These are phyloP conservation scores for Fraxinus ornus DNA, from an alignment of 305 asterid genomes.

Conservation along the genomic window DNA sequence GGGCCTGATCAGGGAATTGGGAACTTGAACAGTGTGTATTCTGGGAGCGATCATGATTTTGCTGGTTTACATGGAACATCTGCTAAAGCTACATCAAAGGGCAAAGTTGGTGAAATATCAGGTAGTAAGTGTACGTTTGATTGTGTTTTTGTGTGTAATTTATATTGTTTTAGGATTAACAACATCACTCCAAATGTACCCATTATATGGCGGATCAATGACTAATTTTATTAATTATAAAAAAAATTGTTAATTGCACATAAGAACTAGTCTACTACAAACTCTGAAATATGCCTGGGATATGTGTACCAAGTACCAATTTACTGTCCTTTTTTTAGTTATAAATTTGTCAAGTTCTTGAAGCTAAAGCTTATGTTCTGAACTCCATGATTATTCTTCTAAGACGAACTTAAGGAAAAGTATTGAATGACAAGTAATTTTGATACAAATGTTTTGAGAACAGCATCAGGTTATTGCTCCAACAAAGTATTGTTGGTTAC, in stretches of 20 bases:
- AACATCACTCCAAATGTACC: not conserved
- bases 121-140: not conserved
- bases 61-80: slow-evolving; percentile 11
- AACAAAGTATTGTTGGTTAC: not conserved
- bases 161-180: not conserved
- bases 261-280: not conserved
- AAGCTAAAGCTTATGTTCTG: not conserved
- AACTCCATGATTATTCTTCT: not conserved
- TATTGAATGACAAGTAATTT: not conserved
- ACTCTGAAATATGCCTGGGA: not conserved
- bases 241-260: not conserved
- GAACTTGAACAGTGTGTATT: not conserved
- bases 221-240: not conserved
- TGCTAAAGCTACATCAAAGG: not conserved
- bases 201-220: not conserved
- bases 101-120: not conserved
- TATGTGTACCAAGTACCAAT: not conserved
- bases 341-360: not conserved
- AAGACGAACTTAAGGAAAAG: not conserved
- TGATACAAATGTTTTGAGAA: not conserved
- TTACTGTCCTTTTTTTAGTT: not conserved
- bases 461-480: not conserved
- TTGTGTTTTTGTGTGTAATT: not conserved
- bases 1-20: not conserved
- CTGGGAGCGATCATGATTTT: not conserved